Conservation (phyloP, 2,329 filamentous ascomycete species). For the Calonectria fujianensis region DNA sequence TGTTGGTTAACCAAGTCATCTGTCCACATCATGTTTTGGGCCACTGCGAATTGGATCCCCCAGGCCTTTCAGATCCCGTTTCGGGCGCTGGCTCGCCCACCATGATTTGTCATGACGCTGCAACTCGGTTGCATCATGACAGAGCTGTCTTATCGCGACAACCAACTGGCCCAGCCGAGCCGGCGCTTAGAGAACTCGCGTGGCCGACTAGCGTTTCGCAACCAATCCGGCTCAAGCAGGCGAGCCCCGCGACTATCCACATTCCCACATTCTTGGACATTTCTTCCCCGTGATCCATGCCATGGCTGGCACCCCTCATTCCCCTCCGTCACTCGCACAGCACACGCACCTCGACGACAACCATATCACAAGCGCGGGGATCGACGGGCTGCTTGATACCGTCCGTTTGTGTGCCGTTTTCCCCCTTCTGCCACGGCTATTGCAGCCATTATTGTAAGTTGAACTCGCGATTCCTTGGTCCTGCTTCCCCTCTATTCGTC, state of each 20-base stretch:
- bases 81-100: not conserved
- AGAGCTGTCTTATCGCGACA: not conserved
- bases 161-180: slow-evolving; percentile 2
- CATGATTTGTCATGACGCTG: slow-evolving; percentile 15
- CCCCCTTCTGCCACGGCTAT: not conserved
- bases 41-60: not conserved
- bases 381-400: slow-evolving; percentile 19
- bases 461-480: not conserved
- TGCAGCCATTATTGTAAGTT: slow-evolving; percentile 4
- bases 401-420: slow-evolving; percentile 6
- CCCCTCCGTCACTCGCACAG: slow-evolving; percentile 23
- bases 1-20: not conserved
- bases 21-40: not conserved
- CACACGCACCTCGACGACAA: slow-evolving; percentile 13
- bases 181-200: slow-evolving; percentile 15
- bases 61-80: not conserved
- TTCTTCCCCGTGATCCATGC: slow-evolving; percentile 28
- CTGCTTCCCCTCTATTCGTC: not conserved
- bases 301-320: slow-evolving; percentile 16
- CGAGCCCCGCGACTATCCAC: slow-evolving; percentile 23
- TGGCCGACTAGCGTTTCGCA: slow-evolving; percentile 23
- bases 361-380: slow-evolving; percentile 27
- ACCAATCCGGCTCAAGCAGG: slow-evolving; percentile 25
- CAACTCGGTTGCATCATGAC: slow-evolving; percentile 19
- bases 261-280: slow-evolving; percentile 25